Evolutionary conservation across 805 yeast genomes (phyloP), one percentile per base, ranked within the genome.

Genomic region (Jamesozyma gamospora): DNA sequence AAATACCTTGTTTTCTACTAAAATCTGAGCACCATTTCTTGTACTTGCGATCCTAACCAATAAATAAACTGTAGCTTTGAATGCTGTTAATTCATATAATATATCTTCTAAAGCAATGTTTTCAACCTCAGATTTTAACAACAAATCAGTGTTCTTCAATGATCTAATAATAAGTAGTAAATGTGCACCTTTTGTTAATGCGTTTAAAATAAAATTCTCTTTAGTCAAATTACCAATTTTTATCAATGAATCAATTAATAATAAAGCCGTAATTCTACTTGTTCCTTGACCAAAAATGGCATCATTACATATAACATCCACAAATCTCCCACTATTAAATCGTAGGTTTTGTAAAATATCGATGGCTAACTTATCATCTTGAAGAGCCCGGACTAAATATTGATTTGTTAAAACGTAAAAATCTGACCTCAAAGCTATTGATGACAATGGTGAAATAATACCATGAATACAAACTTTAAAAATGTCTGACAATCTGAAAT

Each of bases 281-380:
- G 81, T 65, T 1, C 90, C 92, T 49, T 82, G 92, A 3, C 88
- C 86, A 39, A 76, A 69, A 13, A 85, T 72, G 0, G 92, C 79
- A 62, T 92, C 97, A 43, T 75, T 77, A 53, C 85, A 79, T 26
- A 86, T 69, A 2, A 73, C 68, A 15, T 75, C 78, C 21, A 85
- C 66, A 38, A 86, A 62, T 45, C 73, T 71, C 42, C 80, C 94
- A 27, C 77, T 71, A 3, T 80, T 69, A 33, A 65, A 48, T 41
- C 74, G 71, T 34, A 86, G 62, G 19, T 74, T 70, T n/a, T 68
- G 69, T 37, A 73, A 55, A 14, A 79, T 57, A 35, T 74, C 77
- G 12, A 64, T 62, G 9, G 74, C 58, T 21, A 69, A 62, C 4
- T 58, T 62, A 28, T 62, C 62, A 37, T 69, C 69, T 2, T 56